Base-by-base conservation (phyloP, 352 stramenopile genomes). In the Phytophthora megakarya region DNA sequence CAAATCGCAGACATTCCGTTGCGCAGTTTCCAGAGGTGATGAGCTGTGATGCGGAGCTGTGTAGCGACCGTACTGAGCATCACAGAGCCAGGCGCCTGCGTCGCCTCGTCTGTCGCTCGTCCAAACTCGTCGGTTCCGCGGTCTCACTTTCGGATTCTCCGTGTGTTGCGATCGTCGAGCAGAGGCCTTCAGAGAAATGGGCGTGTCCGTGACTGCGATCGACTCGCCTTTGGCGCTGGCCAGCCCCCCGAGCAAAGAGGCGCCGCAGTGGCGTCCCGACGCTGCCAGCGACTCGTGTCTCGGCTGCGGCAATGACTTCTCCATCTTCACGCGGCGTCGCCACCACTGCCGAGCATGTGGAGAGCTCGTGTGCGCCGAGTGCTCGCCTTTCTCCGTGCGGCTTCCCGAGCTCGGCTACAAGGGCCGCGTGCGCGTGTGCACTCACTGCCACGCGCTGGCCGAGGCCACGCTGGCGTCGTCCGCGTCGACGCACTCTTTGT, bases 331-430 rank as follows among this genome's bases (percentile, higher is more conserved):
- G 33, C 77, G 80, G 10, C 84, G 84, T 35, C 85, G 84, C 55
- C 85, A 94, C 73, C 84, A 91, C 72, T 94, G 86, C 72, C 80
- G 84, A 48, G 83, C 84, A 0, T 94, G 86, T 49, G 84, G 84
- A 6, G 79, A 91, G 56, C 78, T 94, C 13, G 86, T 94, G 12
- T 94, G 86, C 57, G 78, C 58, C 32, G 76, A 86, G 19, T 94
- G 86, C 74, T 88, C 74, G 22, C 86, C 84, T 12, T 88, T 80
- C 65, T 81, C 59, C 25, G 69, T 76, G 32, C 58, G 67, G n/a
- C 66, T 90, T 4, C 81, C 83, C 0, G 75, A 86, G 39, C 75
- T 90, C 26, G 86, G 83, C 43, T 92, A 91, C 78, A 78, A 79
- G 22, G 65, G 65, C 13, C 74, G 80, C n/a, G 81, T 92, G 42